A percentile compares a stretch with the other conserved stretches of the same genome.
Conservation (phyloP, 495 filamentous ascomycete species). For the Penicillium coffeae region DNA sequence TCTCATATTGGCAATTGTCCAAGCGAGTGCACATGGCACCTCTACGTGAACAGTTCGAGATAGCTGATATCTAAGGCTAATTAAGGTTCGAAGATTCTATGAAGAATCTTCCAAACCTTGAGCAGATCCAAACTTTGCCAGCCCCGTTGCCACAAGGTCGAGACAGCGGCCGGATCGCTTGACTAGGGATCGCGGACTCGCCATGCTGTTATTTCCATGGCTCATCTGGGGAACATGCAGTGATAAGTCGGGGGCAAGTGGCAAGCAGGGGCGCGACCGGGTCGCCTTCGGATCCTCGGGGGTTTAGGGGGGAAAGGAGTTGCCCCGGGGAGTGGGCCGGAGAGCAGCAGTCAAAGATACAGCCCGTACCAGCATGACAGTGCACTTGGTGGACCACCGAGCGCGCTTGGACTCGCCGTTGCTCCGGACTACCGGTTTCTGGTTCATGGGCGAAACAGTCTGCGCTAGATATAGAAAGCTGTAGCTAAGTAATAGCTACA, state of each 20-base stretch:
- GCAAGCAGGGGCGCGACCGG: neutral
- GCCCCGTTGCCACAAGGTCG: neutral
- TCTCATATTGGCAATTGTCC: conserved; percentile 17
- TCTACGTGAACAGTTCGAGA: no score
- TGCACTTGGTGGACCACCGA: conserved; percentile 10
- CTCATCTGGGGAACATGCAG: neutral
- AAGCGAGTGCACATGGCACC: no score
- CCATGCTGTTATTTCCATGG: neutral
- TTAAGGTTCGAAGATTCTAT: neutral
- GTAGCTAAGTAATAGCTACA: no score
- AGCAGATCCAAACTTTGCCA: neutral
- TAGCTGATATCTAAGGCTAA: neutral
- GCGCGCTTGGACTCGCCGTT: conserved; percentile 23
- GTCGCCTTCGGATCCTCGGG: conserved; percentile 21
- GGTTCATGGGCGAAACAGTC: no score
- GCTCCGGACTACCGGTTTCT: conserved; percentile 17
- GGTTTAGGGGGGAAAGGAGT: conserved; percentile 20
- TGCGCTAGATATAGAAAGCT: no score
- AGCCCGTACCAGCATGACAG: conserved; percentile 13
- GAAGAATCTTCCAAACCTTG: neutral
- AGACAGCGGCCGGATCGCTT: no score
- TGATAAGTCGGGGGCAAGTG: neutral
- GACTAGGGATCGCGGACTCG: neutral
- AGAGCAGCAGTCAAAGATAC: conserved; percentile 24
- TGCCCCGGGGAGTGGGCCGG: conserved; percentile 25